Evolutionary conservation across 352 stramenopile species (phyloP).

Genomic region (Pythium aquatile): DNA sequence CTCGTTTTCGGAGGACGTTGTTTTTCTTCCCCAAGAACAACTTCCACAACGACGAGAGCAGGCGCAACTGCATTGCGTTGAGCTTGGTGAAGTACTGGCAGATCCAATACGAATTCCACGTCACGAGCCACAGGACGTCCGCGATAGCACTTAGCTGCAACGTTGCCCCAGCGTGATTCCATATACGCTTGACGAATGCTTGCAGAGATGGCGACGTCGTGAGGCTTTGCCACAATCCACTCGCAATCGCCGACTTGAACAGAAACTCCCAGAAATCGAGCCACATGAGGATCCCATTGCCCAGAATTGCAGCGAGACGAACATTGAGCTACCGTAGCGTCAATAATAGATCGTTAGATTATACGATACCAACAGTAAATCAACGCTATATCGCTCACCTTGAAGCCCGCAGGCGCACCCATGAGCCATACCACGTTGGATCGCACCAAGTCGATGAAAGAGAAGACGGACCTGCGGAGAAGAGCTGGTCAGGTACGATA

Average conservation of each 20-base stretch:
- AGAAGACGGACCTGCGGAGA: not conserved
- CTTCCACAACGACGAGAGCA: constrained; percentile 88
- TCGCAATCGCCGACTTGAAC: constrained; percentile 24
- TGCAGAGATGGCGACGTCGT: not conserved
- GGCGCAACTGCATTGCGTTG: constrained; percentile 73
- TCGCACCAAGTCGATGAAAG: constrained; percentile 45
- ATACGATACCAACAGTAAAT: no score
- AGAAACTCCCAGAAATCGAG: constrained; percentile 73
- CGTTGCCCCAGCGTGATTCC: constrained; percentile 51
- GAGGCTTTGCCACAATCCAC: constrained; percentile 24
- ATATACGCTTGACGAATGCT: constrained; percentile 3
- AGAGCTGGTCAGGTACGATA: no score
- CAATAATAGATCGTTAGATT: not conserved
- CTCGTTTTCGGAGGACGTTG: constrained; percentile 90
- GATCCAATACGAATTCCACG: constrained; percentile 87
- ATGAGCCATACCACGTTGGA: constrained; percentile 74
- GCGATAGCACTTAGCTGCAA: constrained; percentile 67
- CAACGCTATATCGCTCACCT: constrained; percentile 26
- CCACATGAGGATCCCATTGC: constrained; percentile 79
- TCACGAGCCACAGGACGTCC: constrained; percentile 72
- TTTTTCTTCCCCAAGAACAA: constrained; percentile 94
- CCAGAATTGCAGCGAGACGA: constrained; percentile 83
- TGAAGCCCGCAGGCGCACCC: constrained; percentile 74
- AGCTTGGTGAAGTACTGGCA: constrained; percentile 86
- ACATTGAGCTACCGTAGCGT: constrained; percentile 69